Conservation (phyloP, 495 filamentous ascomycete genomes). For the Alectoria sarmentosa region DNA sequence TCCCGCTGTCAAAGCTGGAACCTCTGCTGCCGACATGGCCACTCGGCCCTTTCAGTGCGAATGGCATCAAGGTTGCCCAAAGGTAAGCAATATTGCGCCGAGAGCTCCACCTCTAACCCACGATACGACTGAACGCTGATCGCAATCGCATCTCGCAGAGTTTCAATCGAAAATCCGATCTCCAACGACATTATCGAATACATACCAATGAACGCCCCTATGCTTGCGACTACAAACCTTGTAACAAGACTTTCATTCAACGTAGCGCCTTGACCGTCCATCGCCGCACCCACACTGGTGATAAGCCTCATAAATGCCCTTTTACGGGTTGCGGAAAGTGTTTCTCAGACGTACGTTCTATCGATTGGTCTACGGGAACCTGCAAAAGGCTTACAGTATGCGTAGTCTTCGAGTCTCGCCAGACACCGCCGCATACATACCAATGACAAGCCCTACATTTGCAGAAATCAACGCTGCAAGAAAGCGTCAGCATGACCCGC, state of each 20-base stretch:
- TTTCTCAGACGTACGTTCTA: constrained; percentile 66
- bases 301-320: constrained; percentile 82
- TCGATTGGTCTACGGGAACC: constrained; percentile 11
- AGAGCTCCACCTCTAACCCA: not conserved
- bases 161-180: constrained; percentile 90
- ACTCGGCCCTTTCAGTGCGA: constrained; percentile 24
- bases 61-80: constrained; percentile 23
- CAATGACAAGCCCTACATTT: constrained; percentile 78
- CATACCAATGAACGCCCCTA: constrained; percentile 88
- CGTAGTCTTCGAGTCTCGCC: constrained; percentile 77
- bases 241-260: constrained; percentile 87
- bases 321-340: constrained; percentile 73
- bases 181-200: constrained; percentile 81
- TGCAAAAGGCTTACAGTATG: constrained; percentile 21
- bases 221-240: constrained; percentile 58
- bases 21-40: constrained; percentile 17
- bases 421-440: constrained; percentile 83
- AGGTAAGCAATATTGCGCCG: constrained; percentile 14
- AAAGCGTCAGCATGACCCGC: constrained; percentile 56
- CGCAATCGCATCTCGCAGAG: constrained; percentile 43
- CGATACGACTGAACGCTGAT: not conserved
- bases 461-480: constrained; percentile 66
- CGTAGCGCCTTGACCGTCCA: constrained; percentile 83
- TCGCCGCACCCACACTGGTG: constrained; percentile 78
- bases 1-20: constrained; percentile 10